Evolutionary conservation across 306 rosid genomes (phyloP), one percentile per base, ranked within the genome.

Genomic region (Pyrus pyrifolia): DNA sequence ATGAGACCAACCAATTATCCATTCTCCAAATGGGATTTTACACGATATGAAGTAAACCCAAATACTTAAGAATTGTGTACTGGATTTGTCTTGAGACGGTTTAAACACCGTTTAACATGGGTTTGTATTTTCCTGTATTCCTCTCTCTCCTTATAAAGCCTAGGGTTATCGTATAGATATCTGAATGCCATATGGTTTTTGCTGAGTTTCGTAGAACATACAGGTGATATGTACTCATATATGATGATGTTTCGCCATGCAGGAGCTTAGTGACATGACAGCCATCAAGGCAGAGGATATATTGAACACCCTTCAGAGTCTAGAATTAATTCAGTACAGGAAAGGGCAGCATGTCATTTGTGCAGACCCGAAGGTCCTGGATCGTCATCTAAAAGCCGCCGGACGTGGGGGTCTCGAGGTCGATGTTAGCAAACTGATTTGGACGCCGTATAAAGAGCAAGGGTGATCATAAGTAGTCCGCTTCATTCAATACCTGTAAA

Each of bases 211-310:
- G 4, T 35, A 4, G 5, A 23, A 35, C 23, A 27, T 15, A 27
- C 29, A 11, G n/a, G 4, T 6, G 62, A 53, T 60, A 21, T 53
- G 23, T 57, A 35, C 57, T 18, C 53, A 21, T 73, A 18, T 42
- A 35, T 10, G 44, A 38, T 60, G 33, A 12, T 63, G 46, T 62
- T 63, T 49, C 15, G 62, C 40, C 22, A 45, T 55, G 66, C 89
- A 96, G 99, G 99, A 96, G 83, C 96, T 96, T 31, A 96, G 99
- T 80, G 99, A 96, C 90, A 93, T 96, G 99, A 96, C 99, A 64
- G 99, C 97, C 64, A 96, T 96, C 71, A 96, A 89, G 83, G 96
- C 99, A 1, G 99, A 96, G 74, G 99, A 96, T 83, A 96, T 96
- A 74, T 82, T 96, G 84, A 75, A 81, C 67, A 96, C 99, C 77